Base-by-base conservation (phyloP, 225 moss, liverwort and hornwort species). In the Takakia lepidozioides region DNA sequence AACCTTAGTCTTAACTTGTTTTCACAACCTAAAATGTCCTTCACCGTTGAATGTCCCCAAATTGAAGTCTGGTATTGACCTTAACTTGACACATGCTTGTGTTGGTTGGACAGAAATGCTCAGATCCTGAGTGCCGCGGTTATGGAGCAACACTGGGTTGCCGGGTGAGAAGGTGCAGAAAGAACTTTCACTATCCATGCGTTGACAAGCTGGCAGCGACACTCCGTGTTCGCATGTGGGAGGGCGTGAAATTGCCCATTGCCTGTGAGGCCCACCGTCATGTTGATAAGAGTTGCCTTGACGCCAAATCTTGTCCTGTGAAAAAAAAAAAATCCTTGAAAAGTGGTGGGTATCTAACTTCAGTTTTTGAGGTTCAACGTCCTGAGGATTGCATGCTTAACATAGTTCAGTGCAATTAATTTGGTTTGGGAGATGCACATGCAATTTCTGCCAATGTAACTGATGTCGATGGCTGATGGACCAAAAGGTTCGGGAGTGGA, bases 101-200 rank as follows among this genome's bases (percentile, higher is more conserved):
- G n/a, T n/a, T n/a, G n/a, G n/a, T n/a, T 50, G 25, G 23, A 38
- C 43, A 84, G 84, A 74, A 69, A 56, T 89, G 89, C 61, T 77
- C 65, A 57, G 74, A 85, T 61, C 71, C 85, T 21, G 74, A 78
- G 36, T 93, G 92, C 71, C 78, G 75, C 19, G 67, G 77, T 51
- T 65, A 61, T 23, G 92, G 92, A 43, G 92, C 92, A 47, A 93
- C 92, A 40, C 76, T 93, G 53, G 88, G 92, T 25, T 93, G 92
- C 59, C 77, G 92, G 58, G 88, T 88, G 43, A 59, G 65, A 38
- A 66, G 55, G 64, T 93, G 93, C 45, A 65, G 57, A 43, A 63
- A 63, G 23, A 93, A 83, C 54, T 93, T 76, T 48, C 92, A 93
- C 58, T 93, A 88, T 64, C 92, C 92, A 19, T 93, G 88, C 58